Evolutionary conservation across 345 rosid species (phyloP), one percentile per base, ranked within the genome.

Genomic region (Salix caprea): DNA sequence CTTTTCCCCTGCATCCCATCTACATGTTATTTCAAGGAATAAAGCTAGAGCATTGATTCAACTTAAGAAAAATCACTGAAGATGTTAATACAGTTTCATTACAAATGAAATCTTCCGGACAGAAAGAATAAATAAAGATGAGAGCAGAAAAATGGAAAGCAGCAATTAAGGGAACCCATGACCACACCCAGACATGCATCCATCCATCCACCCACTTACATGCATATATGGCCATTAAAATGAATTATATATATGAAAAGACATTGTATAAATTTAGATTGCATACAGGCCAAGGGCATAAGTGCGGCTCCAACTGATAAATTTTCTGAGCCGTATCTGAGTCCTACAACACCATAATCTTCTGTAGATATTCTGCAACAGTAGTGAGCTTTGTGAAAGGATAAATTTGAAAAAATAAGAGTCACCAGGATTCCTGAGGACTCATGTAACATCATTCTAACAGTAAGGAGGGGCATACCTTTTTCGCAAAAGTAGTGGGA

Each of bases 321-420:
- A 82, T 84, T 88, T 67, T 67, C 82, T 10, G 95, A 84, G 78
- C 95, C 96, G 81, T 91, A 94, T 87, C 97, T 91, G 86, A 92
- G 78, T 71, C 97, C 98, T 90, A 94, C 81, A 23, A 89, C 76
- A 82, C 97, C 92, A 74, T 78, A 82, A 75, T 88, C 88, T 71
- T 89, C 91, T 75, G 93, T 73, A 72, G 85, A 46, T 67, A 74
- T 60, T 78, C 87, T 90, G 86, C 85, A 79, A 62, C n/a, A 82
- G 65, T 69, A 72, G 72, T 12, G 76, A 52, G 66, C 40, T 70
- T 71, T 52, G 71, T 73, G 70, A 78, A 42, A 50, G 73, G 74
- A 79, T 72, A 50, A 56, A 44, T 69, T 36, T 30, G 66, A 44
- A 60, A 61, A 50, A 74, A 68, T 24, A 15, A 44, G 0, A 46